Evolutionary conservation across 2,329 filamentous ascomycete species (phyloP).

Genomic region (Aspergillus unguis): DNA sequence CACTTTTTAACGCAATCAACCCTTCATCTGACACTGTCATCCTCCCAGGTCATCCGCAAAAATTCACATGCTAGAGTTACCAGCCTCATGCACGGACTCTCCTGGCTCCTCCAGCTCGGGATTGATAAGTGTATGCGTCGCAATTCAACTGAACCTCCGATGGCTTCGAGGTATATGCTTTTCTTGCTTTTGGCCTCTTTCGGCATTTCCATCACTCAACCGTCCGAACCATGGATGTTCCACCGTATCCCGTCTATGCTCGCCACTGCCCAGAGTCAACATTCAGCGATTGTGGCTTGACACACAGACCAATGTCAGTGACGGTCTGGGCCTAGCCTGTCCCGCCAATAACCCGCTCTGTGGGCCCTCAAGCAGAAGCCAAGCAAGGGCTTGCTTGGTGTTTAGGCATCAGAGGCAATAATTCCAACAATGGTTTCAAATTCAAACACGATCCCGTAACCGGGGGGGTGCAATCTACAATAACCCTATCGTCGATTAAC

Average conservation of each 20-base stretch:
- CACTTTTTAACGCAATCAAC: too few relatives aligned
- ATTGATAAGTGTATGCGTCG: slow-evolving; percentile 2
- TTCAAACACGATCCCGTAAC: too few relatives aligned
- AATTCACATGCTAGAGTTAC: not conserved
- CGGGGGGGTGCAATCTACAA: not conserved
- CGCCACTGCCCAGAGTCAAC: not conserved
- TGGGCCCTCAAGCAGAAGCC: not conserved
- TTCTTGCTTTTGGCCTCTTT: too few relatives aligned
- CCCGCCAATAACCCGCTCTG: slow-evolving; percentile 14
- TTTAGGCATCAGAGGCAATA: not conserved
- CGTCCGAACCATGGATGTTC: not conserved
- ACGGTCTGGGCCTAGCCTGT: slow-evolving; percentile 12
- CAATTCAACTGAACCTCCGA: not conserved
- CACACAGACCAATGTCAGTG: slow-evolving; percentile 20
- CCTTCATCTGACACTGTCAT: slow-evolving; percentile 17
- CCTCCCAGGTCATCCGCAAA: slow-evolving; percentile 1
- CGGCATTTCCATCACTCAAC: not conserved
- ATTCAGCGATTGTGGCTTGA: slow-evolving; percentile 1
- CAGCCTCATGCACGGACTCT: slow-evolving; percentile 10
- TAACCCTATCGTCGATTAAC: slow-evolving; percentile 8
- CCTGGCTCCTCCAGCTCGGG: not conserved
- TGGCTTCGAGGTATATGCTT: too few relatives aligned
- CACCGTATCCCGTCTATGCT: not conserved
- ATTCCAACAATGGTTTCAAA: not conserved
- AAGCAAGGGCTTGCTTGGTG: too few relatives aligned